Evolutionary conservation across 2,329 filamentous ascomycete genomes (phyloP), one percentile per base, ranked within the genome.

Genomic region (Penicillium nordicum): DNA sequence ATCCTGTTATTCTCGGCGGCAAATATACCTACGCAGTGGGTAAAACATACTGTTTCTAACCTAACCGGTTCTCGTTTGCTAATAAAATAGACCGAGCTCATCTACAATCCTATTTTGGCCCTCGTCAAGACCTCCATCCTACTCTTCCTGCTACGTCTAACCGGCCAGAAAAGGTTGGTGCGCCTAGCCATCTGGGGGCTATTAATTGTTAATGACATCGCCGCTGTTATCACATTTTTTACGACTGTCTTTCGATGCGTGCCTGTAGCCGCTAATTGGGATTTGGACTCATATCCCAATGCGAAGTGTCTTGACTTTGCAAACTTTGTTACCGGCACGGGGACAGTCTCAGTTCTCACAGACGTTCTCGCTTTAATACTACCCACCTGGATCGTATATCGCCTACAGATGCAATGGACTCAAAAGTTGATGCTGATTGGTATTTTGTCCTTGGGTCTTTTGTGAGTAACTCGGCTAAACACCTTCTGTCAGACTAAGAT

Each of bases 11-110:
- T 4, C 38, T 58, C 2, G 60, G 43, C 7, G 34, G n/a, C 11
- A 63, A 63, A 47, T 59, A 57, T 37, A 43, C 37, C 29, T 63
- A 63, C 34, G 60, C 56, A 34, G 60, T 63, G 25, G 1, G 45
- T 44, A 11, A 14, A 29, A 16, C 23, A 25, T 10, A 30, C 34
- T 34, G 3, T 25, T 16, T 27, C 9, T 27, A 38, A 18, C 14
- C 4, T 12, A 29, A 16, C 9, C 10, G 3, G 16, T 14, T 10
- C 2, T 6, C 4, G 0, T 1, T 38, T 14, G 18, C 40, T 54
- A 42, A 50, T 6, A 6, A 30, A 5, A 16, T 30, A 53, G 55
- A 57, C 50, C 14, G 55, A 57, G 44, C 37, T 57, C 14, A 18
- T 53, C 23, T 57, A 57, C 40, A 57, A 57, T 30, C 50, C 55